Conservation (phyloP, 352 stramenopile species). For the Phytopythium delawarense region DNA sequence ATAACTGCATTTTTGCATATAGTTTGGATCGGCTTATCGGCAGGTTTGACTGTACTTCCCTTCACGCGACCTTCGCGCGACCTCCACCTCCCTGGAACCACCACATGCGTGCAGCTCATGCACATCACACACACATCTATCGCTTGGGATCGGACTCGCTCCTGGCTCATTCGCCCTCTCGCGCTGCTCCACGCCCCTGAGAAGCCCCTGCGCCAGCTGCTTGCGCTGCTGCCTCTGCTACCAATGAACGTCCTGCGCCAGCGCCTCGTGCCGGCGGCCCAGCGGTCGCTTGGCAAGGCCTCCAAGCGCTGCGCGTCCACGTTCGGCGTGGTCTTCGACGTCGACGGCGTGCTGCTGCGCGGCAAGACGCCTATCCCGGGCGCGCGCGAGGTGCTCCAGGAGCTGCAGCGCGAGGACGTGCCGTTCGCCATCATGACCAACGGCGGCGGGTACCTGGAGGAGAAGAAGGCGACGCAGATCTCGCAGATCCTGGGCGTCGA, state of each 20-base stretch:
- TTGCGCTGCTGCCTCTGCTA: neutral
- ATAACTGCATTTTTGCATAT: too few species aligned
- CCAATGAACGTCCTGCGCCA: constrained; percentile 20
- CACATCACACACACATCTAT: neutral
- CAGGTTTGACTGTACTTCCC: neutral
- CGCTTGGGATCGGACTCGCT: neutral
- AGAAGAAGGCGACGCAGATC: constrained; percentile 71
- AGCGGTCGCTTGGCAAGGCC: neutral
- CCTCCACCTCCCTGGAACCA: constrained; percentile 1
- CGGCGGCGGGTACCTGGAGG: constrained; percentile 71
- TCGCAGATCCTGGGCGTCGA: constrained; percentile 58
- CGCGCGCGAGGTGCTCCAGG: constrained; percentile 60
- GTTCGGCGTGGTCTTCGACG: constrained; percentile 81
- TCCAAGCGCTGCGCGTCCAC: constrained; percentile 24
- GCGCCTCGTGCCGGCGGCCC: neutral
- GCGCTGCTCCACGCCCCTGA: neutral
- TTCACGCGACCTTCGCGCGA: constrained; percentile 27
- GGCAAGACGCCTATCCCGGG: constrained; percentile 71
- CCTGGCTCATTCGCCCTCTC: neutral
- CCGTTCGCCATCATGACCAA: constrained; percentile 88
- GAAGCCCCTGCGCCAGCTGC: neutral
- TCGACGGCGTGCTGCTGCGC: constrained; percentile 77
- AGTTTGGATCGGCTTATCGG: too few species aligned
- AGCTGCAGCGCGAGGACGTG: constrained; percentile 50
- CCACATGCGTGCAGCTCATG: too few species aligned